Evolutionary conservation across 169 alveolate genomes (phyloP).

Genomic region (Perkinsus marinus): DNA sequence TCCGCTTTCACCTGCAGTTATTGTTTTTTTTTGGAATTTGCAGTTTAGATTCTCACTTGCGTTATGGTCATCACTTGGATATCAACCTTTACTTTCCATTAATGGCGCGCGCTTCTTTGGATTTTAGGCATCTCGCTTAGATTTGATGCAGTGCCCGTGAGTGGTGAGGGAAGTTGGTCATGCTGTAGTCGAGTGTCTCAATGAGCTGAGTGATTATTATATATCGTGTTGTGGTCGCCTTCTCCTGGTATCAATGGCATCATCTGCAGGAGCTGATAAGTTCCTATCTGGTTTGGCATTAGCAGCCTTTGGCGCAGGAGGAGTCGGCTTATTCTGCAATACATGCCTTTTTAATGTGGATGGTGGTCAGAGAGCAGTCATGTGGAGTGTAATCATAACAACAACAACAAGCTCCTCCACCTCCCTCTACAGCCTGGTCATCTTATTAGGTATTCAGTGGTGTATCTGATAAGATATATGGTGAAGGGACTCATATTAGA

Average conservation of each 20-base stretch:
- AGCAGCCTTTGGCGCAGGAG: neutral
- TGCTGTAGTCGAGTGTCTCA: too few relatives aligned
- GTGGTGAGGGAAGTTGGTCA: too few relatives aligned
- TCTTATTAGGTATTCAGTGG: slow-evolving; percentile 31
- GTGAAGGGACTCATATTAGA: slow-evolving; percentile 82
- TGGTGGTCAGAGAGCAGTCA: slow-evolving; percentile 86
- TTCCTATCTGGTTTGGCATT: neutral
- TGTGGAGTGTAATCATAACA: slow-evolving; percentile 74
- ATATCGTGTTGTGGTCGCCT: neutral
- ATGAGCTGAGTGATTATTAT: too few relatives aligned
- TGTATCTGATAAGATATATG: slow-evolving; percentile 58
- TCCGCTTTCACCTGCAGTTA: too few relatives aligned
- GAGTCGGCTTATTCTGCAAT: neutral
- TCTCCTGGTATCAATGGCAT: neutral
- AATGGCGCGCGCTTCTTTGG: too few relatives aligned
- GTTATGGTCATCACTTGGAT: too few relatives aligned
- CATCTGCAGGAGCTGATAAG: neutral
- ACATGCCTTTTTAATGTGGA: slow-evolving; percentile 43
- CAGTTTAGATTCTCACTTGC: too few relatives aligned
- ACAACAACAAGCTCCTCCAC: neutral
- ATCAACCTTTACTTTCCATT: too few relatives aligned
- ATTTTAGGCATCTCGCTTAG: too few relatives aligned
- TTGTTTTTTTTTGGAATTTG: too few relatives aligned
- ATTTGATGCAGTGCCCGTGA: too few relatives aligned
- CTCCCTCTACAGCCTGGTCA: slow-evolving; percentile 9